These are phyloP conservation scores for Saururus chinensis DNA, from an alignment of 164 flowering plant species.

Conservation along the genomic window DNA sequence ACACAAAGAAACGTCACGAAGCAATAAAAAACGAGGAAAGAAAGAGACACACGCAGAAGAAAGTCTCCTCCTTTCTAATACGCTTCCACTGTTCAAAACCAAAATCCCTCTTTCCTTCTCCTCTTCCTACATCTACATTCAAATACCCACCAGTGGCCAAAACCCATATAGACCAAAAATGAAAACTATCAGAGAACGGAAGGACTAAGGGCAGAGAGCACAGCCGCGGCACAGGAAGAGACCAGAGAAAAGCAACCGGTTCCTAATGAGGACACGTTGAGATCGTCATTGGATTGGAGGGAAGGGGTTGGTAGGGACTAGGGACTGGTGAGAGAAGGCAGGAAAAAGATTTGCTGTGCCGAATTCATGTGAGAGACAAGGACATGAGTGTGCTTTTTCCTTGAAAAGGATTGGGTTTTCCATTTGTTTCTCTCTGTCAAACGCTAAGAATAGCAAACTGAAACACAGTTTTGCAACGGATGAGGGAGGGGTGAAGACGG, in stretches of 20 bases:
- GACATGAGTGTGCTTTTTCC: background rate
- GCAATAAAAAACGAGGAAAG: background rate
- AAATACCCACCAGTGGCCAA: too few species aligned
- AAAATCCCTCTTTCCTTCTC: background rate
- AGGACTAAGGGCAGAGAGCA: background rate
- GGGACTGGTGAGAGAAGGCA: background rate
- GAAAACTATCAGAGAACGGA: too few species aligned
- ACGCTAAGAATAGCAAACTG: background rate
- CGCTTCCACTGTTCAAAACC: background rate
- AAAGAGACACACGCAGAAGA: too few species aligned
- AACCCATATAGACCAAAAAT: too few species aligned
- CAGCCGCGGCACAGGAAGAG: too few species aligned
- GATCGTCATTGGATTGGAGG: background rate
- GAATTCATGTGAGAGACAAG: background rate
- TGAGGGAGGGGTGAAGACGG: too few species aligned
- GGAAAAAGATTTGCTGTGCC: background rate
- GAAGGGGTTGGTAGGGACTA: background rate
- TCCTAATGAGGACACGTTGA: background rate
- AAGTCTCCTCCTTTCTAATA: background rate
- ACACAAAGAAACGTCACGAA: background rate
- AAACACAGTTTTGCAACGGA: too few species aligned
- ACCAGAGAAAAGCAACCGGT: background rate
- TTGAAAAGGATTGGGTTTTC: background rate
- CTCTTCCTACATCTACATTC: background rate
- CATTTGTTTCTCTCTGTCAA: background rate